Evolutionary conservation across 2,329 filamentous ascomycete species (phyloP).

Genomic region (Apiospora koreana): DNA sequence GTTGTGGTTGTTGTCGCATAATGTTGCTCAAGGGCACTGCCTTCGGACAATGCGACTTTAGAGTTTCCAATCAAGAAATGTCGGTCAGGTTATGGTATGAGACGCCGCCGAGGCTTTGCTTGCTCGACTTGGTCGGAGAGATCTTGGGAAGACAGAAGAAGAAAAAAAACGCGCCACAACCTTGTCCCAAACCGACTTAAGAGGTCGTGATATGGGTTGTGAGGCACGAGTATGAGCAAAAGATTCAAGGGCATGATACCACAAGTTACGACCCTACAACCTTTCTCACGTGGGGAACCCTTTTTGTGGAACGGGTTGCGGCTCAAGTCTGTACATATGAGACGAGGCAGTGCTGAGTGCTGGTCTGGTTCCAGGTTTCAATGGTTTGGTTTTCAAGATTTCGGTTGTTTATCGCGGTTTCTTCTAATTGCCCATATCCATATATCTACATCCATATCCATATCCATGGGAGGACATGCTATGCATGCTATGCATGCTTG

Average conservation of each 20-base stretch:
- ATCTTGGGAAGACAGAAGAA: not conserved
- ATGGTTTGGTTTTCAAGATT: slow-evolving; percentile 5
- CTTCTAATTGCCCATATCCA: not conserved
- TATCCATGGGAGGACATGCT: no score
- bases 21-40: not conserved
- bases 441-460: no score
- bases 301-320: slow-evolving; percentile 3
- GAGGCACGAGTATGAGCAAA: not conserved
- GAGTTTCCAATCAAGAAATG: not conserved
- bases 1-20: not conserved
- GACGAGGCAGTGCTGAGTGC: slow-evolving; percentile 6
- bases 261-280: not conserved
- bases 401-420: slow-evolving; percentile 4
- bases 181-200: not conserved
- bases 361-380: slow-evolving; percentile 8
- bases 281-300: slow-evolving; percentile 7
- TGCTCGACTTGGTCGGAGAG: not conserved
- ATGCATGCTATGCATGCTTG: not conserved
- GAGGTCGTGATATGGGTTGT: not conserved
- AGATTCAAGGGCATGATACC: slow-evolving; percentile 8
- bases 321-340: slow-evolving; percentile 3
- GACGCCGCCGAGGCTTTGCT: slow-evolving; percentile 1
- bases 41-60: slow-evolving; percentile 4
- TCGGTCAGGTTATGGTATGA: not conserved
- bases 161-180: not conserved